Percentiles rank a stretch among this genome's conserved stretches.
Evolutionary conservation across 345 rosid genomes (phyloP).

Genomic region (Isatis tinctoria): DNA sequence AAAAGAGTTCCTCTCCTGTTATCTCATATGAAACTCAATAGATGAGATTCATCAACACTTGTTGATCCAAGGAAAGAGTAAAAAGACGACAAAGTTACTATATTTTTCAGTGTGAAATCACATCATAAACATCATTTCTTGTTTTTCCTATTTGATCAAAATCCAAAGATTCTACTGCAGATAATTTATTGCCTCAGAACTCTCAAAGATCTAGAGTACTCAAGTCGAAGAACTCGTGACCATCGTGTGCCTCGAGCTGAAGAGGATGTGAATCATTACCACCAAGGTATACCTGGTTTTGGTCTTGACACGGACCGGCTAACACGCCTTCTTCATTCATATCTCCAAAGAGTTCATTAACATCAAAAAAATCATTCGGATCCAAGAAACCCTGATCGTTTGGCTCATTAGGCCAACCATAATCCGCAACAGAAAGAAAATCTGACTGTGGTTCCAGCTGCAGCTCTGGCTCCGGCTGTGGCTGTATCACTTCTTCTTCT

Average conservation of each 20-base stretch:
- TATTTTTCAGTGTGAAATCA: not conserved
- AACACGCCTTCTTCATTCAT: conserved; percentile 23
- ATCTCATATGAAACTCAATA: not conserved
- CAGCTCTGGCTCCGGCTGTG: too few relatives aligned
- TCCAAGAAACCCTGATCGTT: conserved; percentile 1
- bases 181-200: not conserved
- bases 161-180: not conserved
- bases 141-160: not conserved
- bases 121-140: not conserved
- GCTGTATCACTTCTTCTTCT: conserved; percentile 14
- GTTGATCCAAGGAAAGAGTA: not conserved
- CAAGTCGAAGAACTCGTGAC: conserved; percentile 11
- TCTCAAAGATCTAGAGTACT: conserved; percentile 16
- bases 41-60: conserved; percentile 4
- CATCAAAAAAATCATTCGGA: conserved; percentile 47
- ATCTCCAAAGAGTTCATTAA: conserved; percentile 46
- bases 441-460: not conserved
- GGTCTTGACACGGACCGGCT: not conserved
- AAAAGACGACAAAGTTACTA: not conserved
- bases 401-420: conserved; percentile 12
- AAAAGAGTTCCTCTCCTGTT: not conserved
- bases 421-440: conserved; percentile 22
- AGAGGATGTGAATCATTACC: conserved; percentile 12
- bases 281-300: not conserved
- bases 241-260: conserved; percentile 23